Evolutionary conservation across 139 green algal genomes (phyloP), one percentile per base, ranked within the genome.

Genomic region (Tetradesmus obliquus): DNA sequence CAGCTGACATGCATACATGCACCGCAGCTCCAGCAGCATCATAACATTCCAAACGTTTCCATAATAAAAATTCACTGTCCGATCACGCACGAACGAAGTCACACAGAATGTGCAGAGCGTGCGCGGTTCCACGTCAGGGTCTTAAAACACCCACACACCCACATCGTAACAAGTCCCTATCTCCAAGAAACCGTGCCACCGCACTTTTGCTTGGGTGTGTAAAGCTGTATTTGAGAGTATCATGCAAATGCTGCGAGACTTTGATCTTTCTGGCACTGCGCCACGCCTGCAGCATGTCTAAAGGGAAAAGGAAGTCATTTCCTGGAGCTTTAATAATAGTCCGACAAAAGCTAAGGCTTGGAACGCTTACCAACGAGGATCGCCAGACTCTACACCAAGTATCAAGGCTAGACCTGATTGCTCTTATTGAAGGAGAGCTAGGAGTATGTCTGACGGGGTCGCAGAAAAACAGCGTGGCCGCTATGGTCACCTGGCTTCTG

Each of bases 391-490:
- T 90, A 53, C 71, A 55, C 20, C 71, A 90, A 12, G 9, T 90
- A 22, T 58, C 71, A 7, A 71, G 86, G 19, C 69, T 90, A 53
- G 86, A 90, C 80, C 71, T 90, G 2, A 90, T 90, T 55, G 71
- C 57, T 7, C 12, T 83, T 7, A 83, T 90, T 72, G 86, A 90
- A 32, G 55, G 55, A 7, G 86, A 90, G 53, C 69, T 90, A 10
- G 69, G 86, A 17, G 19, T 90, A n/a, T 22, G 45, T 13, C 71
- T 90, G n/a, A 83, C 62, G 15, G 71, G 53, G 17, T 69, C 51
- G 15, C 86, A 90, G 20, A 90, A 90, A n/a, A 90, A 90, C 86
- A 90, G 86, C 54, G 86, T 90, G 22, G 54, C 20, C 24, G 69
- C 71, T 8, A 90, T 90, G 86, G 86, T 90, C 32, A 62, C 79